phyloP scores from a whole-genome alignment of 2,329 filamentous ascomycete species.

The Metarhizium robertsii region DNA sequence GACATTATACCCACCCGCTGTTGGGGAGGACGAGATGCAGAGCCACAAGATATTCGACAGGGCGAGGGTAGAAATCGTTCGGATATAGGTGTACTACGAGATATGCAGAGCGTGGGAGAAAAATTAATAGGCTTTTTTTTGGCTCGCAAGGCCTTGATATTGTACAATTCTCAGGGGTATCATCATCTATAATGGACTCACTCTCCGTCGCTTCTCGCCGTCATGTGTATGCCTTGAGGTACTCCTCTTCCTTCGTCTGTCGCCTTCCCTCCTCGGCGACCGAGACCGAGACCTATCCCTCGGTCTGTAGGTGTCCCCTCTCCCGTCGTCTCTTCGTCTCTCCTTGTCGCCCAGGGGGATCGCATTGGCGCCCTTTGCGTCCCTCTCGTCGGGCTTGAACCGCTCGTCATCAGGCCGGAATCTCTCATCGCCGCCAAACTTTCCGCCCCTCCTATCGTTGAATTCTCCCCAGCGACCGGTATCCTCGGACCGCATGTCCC shows the following conservation, averaged over 20 bases:
- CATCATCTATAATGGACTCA: conserved; percentile 38
- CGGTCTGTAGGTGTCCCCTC: conserved; percentile 2
- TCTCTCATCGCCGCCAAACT: conserved; percentile 47
- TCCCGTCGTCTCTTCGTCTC: conserved; percentile 14
- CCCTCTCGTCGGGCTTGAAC: conserved; percentile 30
- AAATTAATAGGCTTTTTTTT: neutral
- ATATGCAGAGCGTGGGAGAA: conserved; percentile 1
- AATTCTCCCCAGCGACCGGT: conserved; percentile 76
- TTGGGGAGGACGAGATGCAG: conserved; percentile 53
- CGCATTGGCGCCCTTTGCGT: conserved; percentile 58
- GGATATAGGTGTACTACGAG: conserved; percentile 43
- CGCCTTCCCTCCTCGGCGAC: conserved; percentile 36
- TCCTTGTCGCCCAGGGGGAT: conserved; percentile 51
- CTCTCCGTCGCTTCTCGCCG: conserved; percentile 50
- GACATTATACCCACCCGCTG: conserved; percentile 56
- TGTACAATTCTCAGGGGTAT: neutral
- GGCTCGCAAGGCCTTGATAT: neutral
- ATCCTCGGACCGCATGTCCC: conserved; percentile 80
- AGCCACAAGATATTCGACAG: conserved; percentile 73
- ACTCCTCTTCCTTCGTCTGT: conserved; percentile 45
- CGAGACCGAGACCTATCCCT: conserved; percentile 20
- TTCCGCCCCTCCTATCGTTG: conserved; percentile 33
- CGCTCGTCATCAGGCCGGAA: conserved; percentile 56
- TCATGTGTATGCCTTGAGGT: conserved; percentile 45
- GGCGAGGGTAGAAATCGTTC: conserved; percentile 77